These are phyloP conservation scores for Xerocomus spinulosus DNA, from an alignment of 768 basidiomycete genomes.

Conservation along the genomic window DNA sequence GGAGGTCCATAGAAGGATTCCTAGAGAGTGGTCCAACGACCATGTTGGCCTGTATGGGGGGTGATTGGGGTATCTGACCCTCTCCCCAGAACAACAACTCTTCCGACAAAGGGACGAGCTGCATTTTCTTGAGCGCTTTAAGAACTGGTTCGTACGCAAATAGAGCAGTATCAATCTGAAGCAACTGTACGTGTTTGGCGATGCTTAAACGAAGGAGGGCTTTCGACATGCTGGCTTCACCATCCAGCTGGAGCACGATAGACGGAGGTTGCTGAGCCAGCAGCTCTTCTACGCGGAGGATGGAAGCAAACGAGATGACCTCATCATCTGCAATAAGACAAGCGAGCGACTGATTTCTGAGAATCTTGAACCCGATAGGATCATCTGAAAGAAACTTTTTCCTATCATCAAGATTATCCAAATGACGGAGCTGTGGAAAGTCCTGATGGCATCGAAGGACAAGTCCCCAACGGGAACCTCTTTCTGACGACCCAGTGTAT, in stretches of 20 bases:
- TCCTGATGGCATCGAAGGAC: constrained; percentile 35
- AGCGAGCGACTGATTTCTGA: constrained; percentile 53
- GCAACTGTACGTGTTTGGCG: constrained; percentile 35
- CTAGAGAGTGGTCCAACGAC: constrained; percentile 28
- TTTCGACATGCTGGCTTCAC: constrained; percentile 36
- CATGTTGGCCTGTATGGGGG: background rate
- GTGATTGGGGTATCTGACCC: constrained; percentile 12
- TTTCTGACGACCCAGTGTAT: constrained; percentile 30
- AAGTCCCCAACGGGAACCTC: constrained; percentile 40
- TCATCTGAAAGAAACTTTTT: constrained; percentile 37
- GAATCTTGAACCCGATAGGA: constrained; percentile 30
- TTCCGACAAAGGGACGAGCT: constrained; percentile 41
- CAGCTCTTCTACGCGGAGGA: constrained; percentile 52
- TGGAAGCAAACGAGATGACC: constrained; percentile 49
- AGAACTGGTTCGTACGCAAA: constrained; percentile 65
- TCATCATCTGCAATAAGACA: constrained; percentile 49
- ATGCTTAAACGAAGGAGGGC: constrained; percentile 39
- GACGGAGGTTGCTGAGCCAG: constrained; percentile 44
- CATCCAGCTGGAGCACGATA: constrained; percentile 54
- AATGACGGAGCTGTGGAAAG: constrained; percentile 33
- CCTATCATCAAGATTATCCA: constrained; percentile 32
- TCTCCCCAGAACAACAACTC: constrained; percentile 56
- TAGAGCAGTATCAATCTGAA: constrained; percentile 59
- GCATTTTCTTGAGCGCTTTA: constrained; percentile 48
- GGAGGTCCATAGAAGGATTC: constrained; percentile 39